Base-by-base conservation (phyloP, 345 rosid species). In the Gossypium anomalum region DNA sequence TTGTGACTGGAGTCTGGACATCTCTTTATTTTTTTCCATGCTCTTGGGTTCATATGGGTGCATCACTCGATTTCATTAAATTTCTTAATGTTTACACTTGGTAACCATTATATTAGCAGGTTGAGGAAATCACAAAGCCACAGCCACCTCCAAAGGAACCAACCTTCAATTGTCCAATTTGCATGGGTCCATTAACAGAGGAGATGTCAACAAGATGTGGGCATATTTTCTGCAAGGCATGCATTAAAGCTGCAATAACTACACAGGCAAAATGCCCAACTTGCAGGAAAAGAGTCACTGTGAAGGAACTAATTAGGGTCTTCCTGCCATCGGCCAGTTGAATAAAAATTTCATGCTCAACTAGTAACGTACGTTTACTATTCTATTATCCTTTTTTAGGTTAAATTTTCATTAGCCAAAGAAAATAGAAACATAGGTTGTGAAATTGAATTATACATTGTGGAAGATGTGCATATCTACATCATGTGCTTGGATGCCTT, bases 141-240 rank as follows among this genome's bases (percentile, higher is more conserved):
- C 81, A 85, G 0, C 87, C 86, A 38, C 86, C 91, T 44, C 87
- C 83, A 6, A 87, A 88, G 81, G 97, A 90, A 79, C 90, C 89
- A 1, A 90, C 76, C 22, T 96, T 96, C 76, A 87, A 78, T 70
- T 96, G 99, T 76, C 98, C 99, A 65, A 92, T 96, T 66, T 96
- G 99, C 83, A 57, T 96, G 93, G 84, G 89, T 67, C 87, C 91
- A 59, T 78, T 96, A 23, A 86, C 78, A 0, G 89, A 90, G 82
- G 98, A 90, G 86, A 82, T 80, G 72, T 85, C 98, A 15, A 96
- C 99, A 19, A 93, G 85, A 77, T 96, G 99, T 80, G 99, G 99
- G 62, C 99, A 96, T 72, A 96, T 96, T 52, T 96, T 93, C 87
- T 96, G 99, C 77, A 86, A 83, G 79, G 55, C 27, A 51, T 96